Percentiles rank a stretch among this genome's conserved stretches.
Conservation (phyloP, 495 filamentous ascomycete genomes). For the Xylaria curta region DNA sequence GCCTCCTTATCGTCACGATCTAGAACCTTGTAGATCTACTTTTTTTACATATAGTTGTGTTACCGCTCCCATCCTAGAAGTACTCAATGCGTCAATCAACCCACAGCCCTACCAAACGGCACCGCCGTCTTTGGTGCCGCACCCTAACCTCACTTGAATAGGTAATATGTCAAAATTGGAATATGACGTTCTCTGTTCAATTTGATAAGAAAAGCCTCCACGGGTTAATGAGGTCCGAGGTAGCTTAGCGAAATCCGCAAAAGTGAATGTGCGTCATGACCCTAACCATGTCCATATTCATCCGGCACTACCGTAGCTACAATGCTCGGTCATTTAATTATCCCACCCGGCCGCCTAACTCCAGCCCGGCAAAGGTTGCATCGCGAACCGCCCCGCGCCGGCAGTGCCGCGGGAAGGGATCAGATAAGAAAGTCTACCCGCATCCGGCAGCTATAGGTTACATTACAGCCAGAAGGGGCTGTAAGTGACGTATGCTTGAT, state of each 20-base stretch:
- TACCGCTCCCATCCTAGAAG: background rate
- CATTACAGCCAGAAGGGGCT: background rate
- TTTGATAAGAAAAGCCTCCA: background rate
- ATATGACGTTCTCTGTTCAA: background rate
- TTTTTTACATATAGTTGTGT: background rate
- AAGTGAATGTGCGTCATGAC: background rate
- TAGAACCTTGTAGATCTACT: background rate
- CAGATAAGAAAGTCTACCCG: conserved; percentile 8
- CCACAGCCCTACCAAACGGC: background rate
- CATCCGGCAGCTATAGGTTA: conserved; percentile 7
- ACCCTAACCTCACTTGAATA: background rate
- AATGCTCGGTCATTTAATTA: background rate
- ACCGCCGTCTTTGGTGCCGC: background rate
- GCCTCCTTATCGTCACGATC: background rate
- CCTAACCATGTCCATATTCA: background rate
- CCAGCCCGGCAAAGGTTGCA: conserved; percentile 7
- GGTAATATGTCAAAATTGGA: too few relatives aligned
- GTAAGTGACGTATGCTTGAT: background rate
- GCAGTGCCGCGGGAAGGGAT: background rate
- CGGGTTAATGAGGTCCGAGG: background rate
- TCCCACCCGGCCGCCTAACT: background rate
- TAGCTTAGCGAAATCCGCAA: background rate
- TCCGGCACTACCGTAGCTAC: background rate
- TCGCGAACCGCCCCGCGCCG: conserved; percentile 1
- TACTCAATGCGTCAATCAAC: background rate